These are phyloP conservation scores for Glarea lozoyensis DNA, from an alignment of 495 filamentous ascomycete genomes.

Conservation along the genomic window DNA sequence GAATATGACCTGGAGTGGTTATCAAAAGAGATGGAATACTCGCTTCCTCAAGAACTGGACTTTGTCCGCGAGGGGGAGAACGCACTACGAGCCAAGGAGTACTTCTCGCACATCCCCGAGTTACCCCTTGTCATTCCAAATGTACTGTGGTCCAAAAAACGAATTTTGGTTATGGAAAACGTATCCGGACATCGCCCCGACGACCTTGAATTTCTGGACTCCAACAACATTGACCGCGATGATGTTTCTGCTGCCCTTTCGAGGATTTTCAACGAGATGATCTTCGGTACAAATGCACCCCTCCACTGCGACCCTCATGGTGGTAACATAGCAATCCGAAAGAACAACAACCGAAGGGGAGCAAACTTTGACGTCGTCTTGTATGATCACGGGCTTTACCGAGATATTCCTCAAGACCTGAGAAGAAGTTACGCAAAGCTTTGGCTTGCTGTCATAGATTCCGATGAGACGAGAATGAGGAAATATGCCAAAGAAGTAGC, in stretches of 20 bases:
- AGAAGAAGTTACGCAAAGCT: conserved; percentile 90
- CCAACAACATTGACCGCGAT: conserved; percentile 81
- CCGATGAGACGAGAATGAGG: conserved; percentile 74
- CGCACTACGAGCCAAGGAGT: conserved; percentile 64
- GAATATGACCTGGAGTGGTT: conserved; percentile 98
- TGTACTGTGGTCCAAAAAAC: conserved; percentile 80
- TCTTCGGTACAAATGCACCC: conserved; percentile 83
- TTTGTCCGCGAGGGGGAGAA: conserved; percentile 83
- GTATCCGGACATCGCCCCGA: conserved; percentile 81
- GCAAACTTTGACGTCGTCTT: conserved; percentile 92
- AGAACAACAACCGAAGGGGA: conserved; percentile 46
- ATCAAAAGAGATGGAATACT: conserved; percentile 83
- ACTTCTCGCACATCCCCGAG: conserved; percentile 62
- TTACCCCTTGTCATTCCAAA: conserved; percentile 81
- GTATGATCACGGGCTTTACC: conserved; percentile 97
- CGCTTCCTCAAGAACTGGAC: conserved; percentile 84
- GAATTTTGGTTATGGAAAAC: conserved; percentile 94
- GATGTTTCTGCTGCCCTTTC: conserved; percentile 92
- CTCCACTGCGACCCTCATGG: conserved; percentile 97
- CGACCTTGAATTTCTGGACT: conserved; percentile 78
- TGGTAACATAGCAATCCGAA: conserved; percentile 89
- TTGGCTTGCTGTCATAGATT: conserved; percentile 92
- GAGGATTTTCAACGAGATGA: conserved; percentile 98
- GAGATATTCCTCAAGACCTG: conserved; percentile 72
- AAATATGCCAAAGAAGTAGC: conserved; percentile 84